phyloP scores from a whole-genome alignment of 305 asterid species.

The Euphrasia arctica region DNA sequence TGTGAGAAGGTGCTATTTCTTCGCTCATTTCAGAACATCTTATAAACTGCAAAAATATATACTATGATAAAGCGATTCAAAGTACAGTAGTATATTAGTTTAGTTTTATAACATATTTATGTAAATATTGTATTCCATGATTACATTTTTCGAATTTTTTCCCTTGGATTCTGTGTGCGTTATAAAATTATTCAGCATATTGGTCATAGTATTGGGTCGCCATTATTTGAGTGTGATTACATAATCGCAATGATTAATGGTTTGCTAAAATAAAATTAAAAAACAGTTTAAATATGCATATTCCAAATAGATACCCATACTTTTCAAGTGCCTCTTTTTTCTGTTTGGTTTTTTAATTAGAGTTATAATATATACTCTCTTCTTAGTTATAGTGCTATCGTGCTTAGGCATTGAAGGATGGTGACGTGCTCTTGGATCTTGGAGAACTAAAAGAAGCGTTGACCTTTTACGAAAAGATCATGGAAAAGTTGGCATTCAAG shows the following conservation, averaged over 20 bases:
- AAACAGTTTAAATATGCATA: too few species aligned
- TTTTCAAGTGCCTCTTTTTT: background rate
- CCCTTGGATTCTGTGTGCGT: too few species aligned
- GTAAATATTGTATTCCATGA: background rate
- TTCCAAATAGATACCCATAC: background rate
- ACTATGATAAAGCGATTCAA: constrained; percentile 10
- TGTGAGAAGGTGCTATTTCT: constrained; percentile 58
- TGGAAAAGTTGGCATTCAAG: constrained; percentile 76
- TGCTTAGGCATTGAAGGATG: constrained; percentile 77
- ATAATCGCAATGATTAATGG: too few species aligned
- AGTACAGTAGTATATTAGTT: background rate
- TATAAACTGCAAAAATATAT: background rate
- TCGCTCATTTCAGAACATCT: background rate
- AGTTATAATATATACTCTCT: constrained; percentile 44
- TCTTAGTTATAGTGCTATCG: constrained; percentile 63
- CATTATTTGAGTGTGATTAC: too few species aligned
- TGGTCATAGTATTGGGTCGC: too few species aligned
- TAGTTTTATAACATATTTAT: background rate
- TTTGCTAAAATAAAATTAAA: too few species aligned
- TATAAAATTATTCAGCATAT: too few species aligned
- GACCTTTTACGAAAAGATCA: constrained; percentile 64
- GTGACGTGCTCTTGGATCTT: constrained; percentile 77
- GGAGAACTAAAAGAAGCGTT: constrained; percentile 80
- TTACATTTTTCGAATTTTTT: too few species aligned
- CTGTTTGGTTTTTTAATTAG: constrained; percentile 11